These are phyloP conservation scores for Auriscalpium orientale DNA, from an alignment of 768 basidiomycete species.

Conservation along the genomic window DNA sequence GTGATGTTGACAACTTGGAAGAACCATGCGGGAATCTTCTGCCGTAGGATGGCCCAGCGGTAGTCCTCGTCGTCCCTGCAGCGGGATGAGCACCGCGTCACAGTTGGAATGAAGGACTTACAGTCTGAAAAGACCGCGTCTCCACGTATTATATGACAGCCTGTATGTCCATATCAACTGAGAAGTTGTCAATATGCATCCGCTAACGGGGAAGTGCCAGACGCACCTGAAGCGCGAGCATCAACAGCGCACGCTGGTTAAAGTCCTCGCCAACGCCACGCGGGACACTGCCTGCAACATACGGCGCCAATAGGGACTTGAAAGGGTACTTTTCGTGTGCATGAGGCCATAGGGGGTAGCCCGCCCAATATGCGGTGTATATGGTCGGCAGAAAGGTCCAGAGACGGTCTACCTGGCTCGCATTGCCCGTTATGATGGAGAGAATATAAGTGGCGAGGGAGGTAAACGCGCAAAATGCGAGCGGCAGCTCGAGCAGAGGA, in stretches of 20 bases:
- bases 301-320: conserved; percentile 34
- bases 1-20: conserved; percentile 61
- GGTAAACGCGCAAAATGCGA: conserved; percentile 46
- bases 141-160: conserved; percentile 73
- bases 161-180: conserved; percentile 58
- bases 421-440: conserved; percentile 67
- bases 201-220: background rate
- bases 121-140: conserved; percentile 75
- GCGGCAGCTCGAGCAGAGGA: conserved; percentile 41
- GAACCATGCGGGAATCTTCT: conserved; percentile 41
- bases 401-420: conserved; percentile 81
- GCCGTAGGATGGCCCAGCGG: conserved; percentile 76
- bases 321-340: conserved; percentile 23
- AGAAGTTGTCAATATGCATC: background rate
- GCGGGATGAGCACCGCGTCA: background rate
- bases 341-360: conserved; percentile 54
- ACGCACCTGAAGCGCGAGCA: conserved; percentile 60
- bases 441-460: conserved; percentile 46
- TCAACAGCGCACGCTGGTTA: conserved; percentile 67
- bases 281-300: conserved; percentile 40
- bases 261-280: conserved; percentile 32
- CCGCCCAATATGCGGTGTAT: conserved; percentile 76
- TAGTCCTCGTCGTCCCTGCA: conserved; percentile 81
- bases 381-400: conserved; percentile 71
- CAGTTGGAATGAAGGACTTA: conserved; percentile 26